Conservation (phyloP, 2,329 filamentous ascomycete species). For the Tolypocladium inflatum region DNA sequence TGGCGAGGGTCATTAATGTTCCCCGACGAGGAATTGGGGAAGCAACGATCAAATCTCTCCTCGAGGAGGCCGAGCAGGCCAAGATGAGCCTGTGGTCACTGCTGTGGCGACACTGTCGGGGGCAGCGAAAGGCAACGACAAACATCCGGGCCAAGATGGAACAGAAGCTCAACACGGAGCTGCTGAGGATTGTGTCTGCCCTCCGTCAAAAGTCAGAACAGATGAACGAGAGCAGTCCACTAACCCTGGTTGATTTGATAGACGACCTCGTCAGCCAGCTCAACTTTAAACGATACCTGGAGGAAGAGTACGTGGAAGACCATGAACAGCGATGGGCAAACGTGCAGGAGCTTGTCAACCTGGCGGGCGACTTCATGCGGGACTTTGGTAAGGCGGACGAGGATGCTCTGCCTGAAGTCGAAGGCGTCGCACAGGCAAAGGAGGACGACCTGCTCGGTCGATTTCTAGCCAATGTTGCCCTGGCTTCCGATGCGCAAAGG, state of each 20-base stretch:
- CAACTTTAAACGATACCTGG: constrained; percentile 64
- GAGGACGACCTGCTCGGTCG: constrained; percentile 57
- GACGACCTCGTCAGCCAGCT: constrained; percentile 53
- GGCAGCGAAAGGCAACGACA: constrained; percentile 35
- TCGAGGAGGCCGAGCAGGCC: constrained; percentile 65
- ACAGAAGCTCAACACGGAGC: constrained; percentile 40
- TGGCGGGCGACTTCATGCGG: constrained; percentile 62
- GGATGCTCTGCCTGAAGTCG: constrained; percentile 55
- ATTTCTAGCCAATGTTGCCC: constrained; percentile 82
- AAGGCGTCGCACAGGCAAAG: constrained; percentile 59
- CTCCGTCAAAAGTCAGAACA: constrained; percentile 19
- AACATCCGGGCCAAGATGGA: constrained; percentile 41
- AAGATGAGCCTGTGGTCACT: constrained; percentile 67
- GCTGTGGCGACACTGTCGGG: constrained; percentile 47
- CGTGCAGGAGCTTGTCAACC: constrained; percentile 74
- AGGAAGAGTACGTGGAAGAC: constrained; percentile 61
- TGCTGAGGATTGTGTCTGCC: constrained; percentile 33
- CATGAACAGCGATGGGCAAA: constrained; percentile 78
- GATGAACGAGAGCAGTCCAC: constrained; percentile 15
- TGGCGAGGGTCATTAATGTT: constrained; percentile 75
- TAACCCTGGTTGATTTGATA: constrained; percentile 37
- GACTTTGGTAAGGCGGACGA: constrained; percentile 35
- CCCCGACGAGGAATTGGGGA: constrained; percentile 77
- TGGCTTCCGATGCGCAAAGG: constrained; percentile 71
- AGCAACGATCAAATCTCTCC: constrained; percentile 60